These are phyloP conservation scores for Diplotaxis tenuifolia DNA, from an alignment of 345 rosid species.

Conservation along the genomic window DNA sequence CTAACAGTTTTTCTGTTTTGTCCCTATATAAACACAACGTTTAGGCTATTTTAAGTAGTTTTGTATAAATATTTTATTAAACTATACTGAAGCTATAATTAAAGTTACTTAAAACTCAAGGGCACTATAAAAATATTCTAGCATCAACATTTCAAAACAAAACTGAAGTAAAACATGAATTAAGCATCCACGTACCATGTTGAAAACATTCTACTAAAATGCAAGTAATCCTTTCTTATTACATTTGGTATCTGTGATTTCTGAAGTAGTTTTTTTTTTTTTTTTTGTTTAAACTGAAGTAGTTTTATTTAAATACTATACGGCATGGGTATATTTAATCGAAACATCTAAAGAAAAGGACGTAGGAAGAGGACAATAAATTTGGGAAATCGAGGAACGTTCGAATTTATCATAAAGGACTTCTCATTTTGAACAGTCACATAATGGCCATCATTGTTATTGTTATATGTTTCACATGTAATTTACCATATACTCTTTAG, in stretches of 20 bases:
- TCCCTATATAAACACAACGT: too few relatives aligned
- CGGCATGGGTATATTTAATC: slow-evolving; percentile 30
- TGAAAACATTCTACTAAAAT: neutral
- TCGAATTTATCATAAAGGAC: slow-evolving; percentile 27
- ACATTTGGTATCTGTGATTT: slow-evolving; percentile 8
- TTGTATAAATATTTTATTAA: neutral
- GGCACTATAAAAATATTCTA: neutral
- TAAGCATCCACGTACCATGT: neutral
- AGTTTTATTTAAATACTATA: neutral
- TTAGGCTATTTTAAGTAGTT: neutral
- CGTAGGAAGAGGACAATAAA: slow-evolving; percentile 22
- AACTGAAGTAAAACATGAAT: neutral
- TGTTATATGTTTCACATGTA: slow-evolving; percentile 14
- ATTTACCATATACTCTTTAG: neutral
- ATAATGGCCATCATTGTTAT: slow-evolving; percentile 18
- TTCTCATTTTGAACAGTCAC: slow-evolving; percentile 4
- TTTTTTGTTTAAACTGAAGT: too few relatives aligned
- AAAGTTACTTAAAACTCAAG: neutral
- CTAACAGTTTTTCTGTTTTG: too few relatives aligned
- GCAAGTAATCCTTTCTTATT: neutral
- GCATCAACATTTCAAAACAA: neutral
- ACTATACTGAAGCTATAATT: neutral
- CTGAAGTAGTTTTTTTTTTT: too few relatives aligned
- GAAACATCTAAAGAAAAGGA: neutral
- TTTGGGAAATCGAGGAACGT: slow-evolving; percentile 37